These are phyloP conservation scores for Nicotiana noctiflora DNA, from an alignment of 257 asterid genomes.

Conservation along the genomic window DNA sequence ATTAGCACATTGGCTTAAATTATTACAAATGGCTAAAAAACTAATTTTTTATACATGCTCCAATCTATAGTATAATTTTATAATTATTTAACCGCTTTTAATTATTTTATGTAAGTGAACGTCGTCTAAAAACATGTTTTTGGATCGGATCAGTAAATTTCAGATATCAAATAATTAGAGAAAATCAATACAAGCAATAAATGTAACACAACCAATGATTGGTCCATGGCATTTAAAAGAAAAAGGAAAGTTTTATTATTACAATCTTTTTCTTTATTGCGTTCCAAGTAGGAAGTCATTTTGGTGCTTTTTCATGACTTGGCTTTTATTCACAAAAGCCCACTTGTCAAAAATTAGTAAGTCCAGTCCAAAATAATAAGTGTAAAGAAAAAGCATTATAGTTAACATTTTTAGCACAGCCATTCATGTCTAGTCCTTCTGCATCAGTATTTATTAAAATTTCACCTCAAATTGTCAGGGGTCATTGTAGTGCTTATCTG, in stretches of 20 bases:
- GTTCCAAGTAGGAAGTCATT: constrained; percentile 34
- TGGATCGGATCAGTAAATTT: too few species aligned
- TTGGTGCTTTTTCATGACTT: background rate
- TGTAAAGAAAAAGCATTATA: background rate
- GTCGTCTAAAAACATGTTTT: too few species aligned
- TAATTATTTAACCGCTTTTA: too few species aligned
- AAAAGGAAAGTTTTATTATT: background rate
- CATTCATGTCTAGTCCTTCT: constrained; percentile 11
- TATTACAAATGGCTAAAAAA: too few species aligned
- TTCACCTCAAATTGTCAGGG: background rate
- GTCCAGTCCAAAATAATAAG: background rate
- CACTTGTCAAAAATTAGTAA: constrained; percentile 4
- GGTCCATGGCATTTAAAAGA: background rate
- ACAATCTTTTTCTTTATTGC: background rate
- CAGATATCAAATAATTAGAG: too few species aligned
- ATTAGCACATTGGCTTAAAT: too few species aligned
- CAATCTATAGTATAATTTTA: too few species aligned
- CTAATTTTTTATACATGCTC: too few species aligned
- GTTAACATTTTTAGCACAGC: constrained; percentile 4
- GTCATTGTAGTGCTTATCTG: background rate
- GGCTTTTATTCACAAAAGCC: constrained; percentile 3
- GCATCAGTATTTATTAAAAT: background rate
- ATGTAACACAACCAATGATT: background rate
- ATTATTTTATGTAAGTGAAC: too few species aligned
- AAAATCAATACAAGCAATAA: background rate